Percentiles rank a stretch among this genome's conserved stretches.
phyloP scores from a whole-genome alignment of 176 grass and related monocot species.

The Raddia distichophylla region DNA sequence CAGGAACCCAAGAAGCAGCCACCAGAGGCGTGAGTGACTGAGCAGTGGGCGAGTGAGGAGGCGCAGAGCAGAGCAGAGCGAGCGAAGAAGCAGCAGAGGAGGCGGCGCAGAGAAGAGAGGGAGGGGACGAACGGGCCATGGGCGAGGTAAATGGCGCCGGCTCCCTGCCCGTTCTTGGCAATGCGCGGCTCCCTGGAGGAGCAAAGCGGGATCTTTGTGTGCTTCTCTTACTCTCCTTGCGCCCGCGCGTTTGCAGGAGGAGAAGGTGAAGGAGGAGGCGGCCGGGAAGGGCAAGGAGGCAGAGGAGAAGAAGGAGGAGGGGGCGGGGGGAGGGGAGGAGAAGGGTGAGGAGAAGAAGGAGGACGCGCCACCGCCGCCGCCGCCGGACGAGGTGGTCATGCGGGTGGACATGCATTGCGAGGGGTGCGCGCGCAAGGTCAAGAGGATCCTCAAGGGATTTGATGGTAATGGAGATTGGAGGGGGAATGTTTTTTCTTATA shows the following conservation, averaged over 20 bases:
- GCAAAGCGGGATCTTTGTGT: conserved; percentile 29
- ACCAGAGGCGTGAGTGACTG: conserved; percentile 37
- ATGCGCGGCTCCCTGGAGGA: not conserved
- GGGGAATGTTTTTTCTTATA: not conserved
- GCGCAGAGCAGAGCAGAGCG: not conserved
- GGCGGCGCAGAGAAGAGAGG: not conserved
- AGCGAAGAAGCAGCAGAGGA: not conserved
- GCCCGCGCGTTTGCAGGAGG: conserved; percentile 35
- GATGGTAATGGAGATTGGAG: conserved; percentile 40
- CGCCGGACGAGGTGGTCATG: conserved; percentile 65
- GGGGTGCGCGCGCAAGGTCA: conserved; percentile 63
- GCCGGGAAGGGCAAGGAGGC: conserved; percentile 23
- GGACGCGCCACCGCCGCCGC: conserved; percentile 19
- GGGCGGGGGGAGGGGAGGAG: not conserved
- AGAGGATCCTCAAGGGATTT: conserved; percentile 50
- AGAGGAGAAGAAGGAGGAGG: not conserved
- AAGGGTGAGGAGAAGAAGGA: conserved; percentile 1
- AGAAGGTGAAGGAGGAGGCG: conserved; percentile 38
- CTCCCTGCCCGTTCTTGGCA: conserved; percentile 16
- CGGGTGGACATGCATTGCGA: conserved; percentile 65
- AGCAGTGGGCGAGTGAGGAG: conserved; percentile 16
- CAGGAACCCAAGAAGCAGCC: not conserved
- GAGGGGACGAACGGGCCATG: conserved; percentile 17
- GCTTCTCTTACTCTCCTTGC: not conserved
- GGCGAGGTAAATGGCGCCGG: conserved; percentile 42